Percentiles rank a stretch among this genome's conserved stretches.
phyloP scores from a whole-genome alignment of 1,284 basidiomycete species.

The Violaceomyces palustris region DNA sequence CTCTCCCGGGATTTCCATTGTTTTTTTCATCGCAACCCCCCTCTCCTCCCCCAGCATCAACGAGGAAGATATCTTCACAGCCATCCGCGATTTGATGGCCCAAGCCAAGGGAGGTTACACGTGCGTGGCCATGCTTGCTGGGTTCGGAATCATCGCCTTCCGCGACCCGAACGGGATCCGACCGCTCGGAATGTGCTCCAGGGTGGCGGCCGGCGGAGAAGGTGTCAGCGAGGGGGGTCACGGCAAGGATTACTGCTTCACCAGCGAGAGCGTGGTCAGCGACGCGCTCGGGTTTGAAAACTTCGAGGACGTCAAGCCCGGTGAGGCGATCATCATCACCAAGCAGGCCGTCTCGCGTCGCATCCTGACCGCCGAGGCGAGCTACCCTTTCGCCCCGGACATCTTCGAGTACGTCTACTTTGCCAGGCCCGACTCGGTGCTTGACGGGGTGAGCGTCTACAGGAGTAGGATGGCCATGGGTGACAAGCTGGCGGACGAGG shows the following conservation, averaged over 20 bases:
- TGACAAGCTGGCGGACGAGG: constrained; percentile 84
- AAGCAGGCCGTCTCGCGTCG: constrained; percentile 42
- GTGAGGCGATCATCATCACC: constrained; percentile 92
- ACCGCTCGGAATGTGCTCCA: constrained; percentile 60
- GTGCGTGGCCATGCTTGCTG: constrained; percentile 95
- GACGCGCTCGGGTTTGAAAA: constrained; percentile 84
- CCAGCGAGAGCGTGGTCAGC: constrained; percentile 92
- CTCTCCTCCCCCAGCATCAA: constrained; percentile 77
- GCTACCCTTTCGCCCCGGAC: constrained; percentile 63
- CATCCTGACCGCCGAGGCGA: constrained; percentile 31
- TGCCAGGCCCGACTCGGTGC: constrained; percentile 92
- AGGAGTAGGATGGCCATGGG: constrained; percentile 99
- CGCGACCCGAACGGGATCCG: constrained; percentile 98
- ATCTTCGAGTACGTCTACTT: constrained; percentile 99
- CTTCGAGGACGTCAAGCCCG: constrained; percentile 90
- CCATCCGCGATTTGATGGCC: constrained; percentile 81
- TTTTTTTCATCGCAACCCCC: neutral
- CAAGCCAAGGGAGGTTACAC: constrained; percentile 90
- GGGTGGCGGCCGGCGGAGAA: constrained; percentile 12
- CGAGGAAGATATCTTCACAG: constrained; percentile 97
- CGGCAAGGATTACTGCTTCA: constrained; percentile 74
- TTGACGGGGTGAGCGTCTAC: constrained; percentile 97
- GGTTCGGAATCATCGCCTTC: constrained; percentile 97
- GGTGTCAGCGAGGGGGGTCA: constrained; percentile 21
- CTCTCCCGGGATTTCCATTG: too few species aligned